phyloP scores from a whole-genome alignment of 768 basidiomycete species.

The Termitomyces titanicus region DNA sequence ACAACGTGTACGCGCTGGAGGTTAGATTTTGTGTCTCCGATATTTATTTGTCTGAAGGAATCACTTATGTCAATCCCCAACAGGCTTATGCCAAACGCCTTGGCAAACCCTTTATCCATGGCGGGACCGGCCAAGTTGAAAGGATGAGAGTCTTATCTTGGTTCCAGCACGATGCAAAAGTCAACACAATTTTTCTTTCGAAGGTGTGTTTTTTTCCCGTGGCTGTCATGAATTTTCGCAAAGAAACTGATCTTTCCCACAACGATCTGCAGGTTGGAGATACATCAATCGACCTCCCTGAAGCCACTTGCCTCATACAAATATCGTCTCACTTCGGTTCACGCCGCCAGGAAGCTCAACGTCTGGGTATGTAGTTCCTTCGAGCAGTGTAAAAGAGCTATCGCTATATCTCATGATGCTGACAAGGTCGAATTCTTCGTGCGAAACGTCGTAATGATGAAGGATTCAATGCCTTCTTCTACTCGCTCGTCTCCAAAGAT shows the following conservation, averaged over 20 bases:
- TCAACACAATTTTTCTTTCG: slow-evolving; percentile 98
- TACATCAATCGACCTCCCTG: slow-evolving; percentile 97
- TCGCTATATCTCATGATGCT: background rate
- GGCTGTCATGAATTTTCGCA: background rate
- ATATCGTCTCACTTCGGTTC: slow-evolving; percentile 99
- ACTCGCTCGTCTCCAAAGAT: slow-evolving; percentile 97
- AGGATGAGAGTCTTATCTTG: slow-evolving; percentile 92
- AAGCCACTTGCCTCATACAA: slow-evolving; percentile 98
- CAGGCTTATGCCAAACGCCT: slow-evolving; percentile 93
- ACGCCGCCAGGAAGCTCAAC: slow-evolving; percentile 95
- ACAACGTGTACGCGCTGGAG: slow-evolving; percentile 96
- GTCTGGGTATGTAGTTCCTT: slow-evolving; percentile 59
- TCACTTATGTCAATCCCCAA: slow-evolving; percentile 6
- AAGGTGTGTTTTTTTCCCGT: slow-evolving; percentile 60
- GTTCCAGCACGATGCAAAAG: slow-evolving; percentile 93
- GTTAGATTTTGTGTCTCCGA: slow-evolving; percentile 38
- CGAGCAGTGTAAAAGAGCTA: slow-evolving; percentile 9
- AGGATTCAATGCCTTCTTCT: slow-evolving; percentile 99
- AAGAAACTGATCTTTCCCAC: background rate
- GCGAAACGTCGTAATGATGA: slow-evolving; percentile 98
- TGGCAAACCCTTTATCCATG: slow-evolving; percentile 93
- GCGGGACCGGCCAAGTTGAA: slow-evolving; percentile 91
- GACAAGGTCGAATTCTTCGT: slow-evolving; percentile 94
- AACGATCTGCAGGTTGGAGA: slow-evolving; percentile 75
- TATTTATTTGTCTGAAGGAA: background rate